Evolutionary conservation across 176 grass and related monocot species (phyloP), one percentile per base, ranked within the genome.

Genomic region (Paspalum notatum): DNA sequence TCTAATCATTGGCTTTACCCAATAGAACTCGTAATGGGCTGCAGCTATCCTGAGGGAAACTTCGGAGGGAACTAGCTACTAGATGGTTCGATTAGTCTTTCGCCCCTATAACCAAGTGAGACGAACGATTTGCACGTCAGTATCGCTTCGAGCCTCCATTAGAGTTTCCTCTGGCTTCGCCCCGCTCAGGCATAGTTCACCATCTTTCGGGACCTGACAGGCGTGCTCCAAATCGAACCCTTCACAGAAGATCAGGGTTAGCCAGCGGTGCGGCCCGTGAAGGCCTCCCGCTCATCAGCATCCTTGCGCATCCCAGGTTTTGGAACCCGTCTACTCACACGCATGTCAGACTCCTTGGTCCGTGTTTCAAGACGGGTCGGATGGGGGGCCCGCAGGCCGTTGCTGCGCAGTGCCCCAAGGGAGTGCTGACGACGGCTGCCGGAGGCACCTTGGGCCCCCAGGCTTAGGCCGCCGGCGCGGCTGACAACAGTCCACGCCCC

Each of bases 361-460:
- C 80, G 71, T 91, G 80, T 90, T 93, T 93, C 87, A 93, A 93
- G 87, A 93, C 53, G 73, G 91, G 91, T 90, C 82, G 82, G 68
- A 85, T 90, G 84, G 84, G 88, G 80, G 12, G 45, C 45, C 9
- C 45, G 2, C 45, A 47, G 45, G 45, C 45, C 45, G 9, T 47
- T 47, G 45, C 45, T 12, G 45, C 45, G 45, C 52, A 47, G 8
- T 32, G 39, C 44, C 59, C 9, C 3, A 6, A 42, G 40, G 40
- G 5, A 3, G 40, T 42, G 40, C 40, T 6, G 40, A 43, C 42
- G 42, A 43, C 8, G 4, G 42, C 42, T 43, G 42, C 8, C 4
- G 42, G 42, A 8, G 42, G 42, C 42, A 43, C 42, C 42, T 43
- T 5, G 42, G 42, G 42, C 42, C 42, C 42, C 42, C 6, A 8